phyloP scores from a whole-genome alignment of 2,329 filamentous ascomycete genomes.

The Rasamsonia emersonii region DNA sequence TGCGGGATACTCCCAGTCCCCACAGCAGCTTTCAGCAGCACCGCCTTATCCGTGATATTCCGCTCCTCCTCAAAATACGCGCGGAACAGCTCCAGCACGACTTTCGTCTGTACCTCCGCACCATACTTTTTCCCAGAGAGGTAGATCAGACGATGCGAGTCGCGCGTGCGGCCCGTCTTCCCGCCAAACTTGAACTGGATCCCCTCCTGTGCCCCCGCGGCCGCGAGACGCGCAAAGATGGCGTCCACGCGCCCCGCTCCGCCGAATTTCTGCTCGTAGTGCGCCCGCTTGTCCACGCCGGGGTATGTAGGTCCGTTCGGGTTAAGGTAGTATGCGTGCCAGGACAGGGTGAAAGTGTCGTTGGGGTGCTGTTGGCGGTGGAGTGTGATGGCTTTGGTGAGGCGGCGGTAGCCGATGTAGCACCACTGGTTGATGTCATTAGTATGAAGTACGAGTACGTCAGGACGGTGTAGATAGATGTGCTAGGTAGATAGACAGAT shows the following conservation, averaged over 20 bases:
- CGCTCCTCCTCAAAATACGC: slow-evolving; percentile 58
- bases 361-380: slow-evolving; percentile 56
- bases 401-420: slow-evolving; percentile 70
- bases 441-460: slow-evolving; percentile 4
- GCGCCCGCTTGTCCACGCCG: slow-evolving; percentile 45
- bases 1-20: slow-evolving; percentile 34
- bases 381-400: slow-evolving; percentile 60
- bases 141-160: slow-evolving; percentile 70
- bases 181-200: slow-evolving; percentile 67
- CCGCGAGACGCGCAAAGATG: slow-evolving; percentile 50
- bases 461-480: not conserved
- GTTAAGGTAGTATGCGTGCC: slow-evolving; percentile 75
- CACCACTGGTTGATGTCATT: slow-evolving; percentile 42
- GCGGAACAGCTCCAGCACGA: slow-evolving; percentile 56
- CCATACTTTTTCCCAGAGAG: slow-evolving; percentile 49
- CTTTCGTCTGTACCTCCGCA: slow-evolving; percentile 46
- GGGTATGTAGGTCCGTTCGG: slow-evolving; percentile 48
- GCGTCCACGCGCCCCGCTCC: slow-evolving; percentile 47
- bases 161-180: slow-evolving; percentile 65
- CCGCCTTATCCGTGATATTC: slow-evolving; percentile 52
- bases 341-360: slow-evolving; percentile 65
- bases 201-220: slow-evolving; percentile 55
- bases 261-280: slow-evolving; percentile 57
- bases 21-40: slow-evolving; percentile 45
- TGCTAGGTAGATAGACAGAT: slow-evolving; percentile 2